These are phyloP conservation scores for Stephania yunnanensis DNA, from an alignment of 164 flowering plant genomes.

Conservation along the genomic window DNA sequence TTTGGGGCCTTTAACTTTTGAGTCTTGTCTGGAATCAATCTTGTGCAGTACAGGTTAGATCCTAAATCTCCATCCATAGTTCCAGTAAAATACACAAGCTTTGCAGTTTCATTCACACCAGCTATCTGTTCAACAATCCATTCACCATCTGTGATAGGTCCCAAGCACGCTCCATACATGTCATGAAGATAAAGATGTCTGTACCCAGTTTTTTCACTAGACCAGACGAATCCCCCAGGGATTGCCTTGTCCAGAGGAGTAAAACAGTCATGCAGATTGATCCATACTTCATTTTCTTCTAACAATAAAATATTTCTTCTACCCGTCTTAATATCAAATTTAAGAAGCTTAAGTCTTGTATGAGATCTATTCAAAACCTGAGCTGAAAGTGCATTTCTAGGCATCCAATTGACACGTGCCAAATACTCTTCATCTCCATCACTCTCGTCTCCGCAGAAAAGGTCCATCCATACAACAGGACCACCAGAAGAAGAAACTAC, in stretches of 20 bases:
- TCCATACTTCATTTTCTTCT: constrained; percentile 69
- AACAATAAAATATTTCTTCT: constrained; percentile 47
- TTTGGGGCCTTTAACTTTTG: constrained; percentile 36
- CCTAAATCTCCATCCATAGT: constrained; percentile 76
- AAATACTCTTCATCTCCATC: constrained; percentile 67
- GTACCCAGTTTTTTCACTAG: constrained; percentile 86
- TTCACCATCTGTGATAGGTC: constrained; percentile 83
- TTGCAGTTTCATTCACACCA: constrained; percentile 78
- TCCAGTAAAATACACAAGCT: constrained; percentile 73
- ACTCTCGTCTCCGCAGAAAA: constrained; percentile 52
- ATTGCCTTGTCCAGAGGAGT: constrained; percentile 71
- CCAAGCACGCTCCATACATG: constrained; percentile 54
- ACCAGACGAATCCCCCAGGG: constrained; percentile 89
- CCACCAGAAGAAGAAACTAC: constrained; percentile 66
- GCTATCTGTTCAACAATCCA: constrained; percentile 95
- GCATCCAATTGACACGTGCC: constrained; percentile 91
- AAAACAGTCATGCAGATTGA: constrained; percentile 86
- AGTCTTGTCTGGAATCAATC: constrained; percentile 41
- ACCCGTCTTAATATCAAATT: constrained; percentile 75
- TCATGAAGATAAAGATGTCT: constrained; percentile 85
- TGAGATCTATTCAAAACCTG: constrained; percentile 78
- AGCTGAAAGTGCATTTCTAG: constrained; percentile 58
- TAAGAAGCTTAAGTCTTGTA: constrained; percentile 56
- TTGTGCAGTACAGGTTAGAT: constrained; percentile 57
- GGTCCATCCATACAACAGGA: constrained; percentile 80